A percentile compares a stretch with the other conserved stretches of the same genome.
These are phyloP conservation scores for Platanthera zijinensis DNA, from an alignment of 106 monocot species.

Conservation along the genomic window DNA sequence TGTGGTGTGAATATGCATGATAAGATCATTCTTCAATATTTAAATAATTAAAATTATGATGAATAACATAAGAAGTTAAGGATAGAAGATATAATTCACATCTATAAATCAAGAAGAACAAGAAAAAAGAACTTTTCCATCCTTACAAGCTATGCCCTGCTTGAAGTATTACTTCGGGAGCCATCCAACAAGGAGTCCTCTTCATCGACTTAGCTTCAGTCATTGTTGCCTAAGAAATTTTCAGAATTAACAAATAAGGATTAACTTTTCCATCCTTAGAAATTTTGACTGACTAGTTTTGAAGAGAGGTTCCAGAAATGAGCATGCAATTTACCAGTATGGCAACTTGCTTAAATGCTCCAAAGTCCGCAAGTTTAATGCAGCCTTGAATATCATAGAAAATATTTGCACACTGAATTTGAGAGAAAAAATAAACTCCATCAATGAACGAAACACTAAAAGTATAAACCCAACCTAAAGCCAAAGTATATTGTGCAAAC, in stretches of 20 bases:
- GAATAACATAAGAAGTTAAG: background rate
- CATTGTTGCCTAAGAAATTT: conserved; percentile 67
- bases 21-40: background rate
- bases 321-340: conserved; percentile 45
- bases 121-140: background rate
- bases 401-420: conserved; percentile 80
- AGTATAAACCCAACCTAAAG: no score
- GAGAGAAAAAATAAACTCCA: background rate
- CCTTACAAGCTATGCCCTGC: conserved; percentile 95
- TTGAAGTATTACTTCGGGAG: conserved; percentile 91
- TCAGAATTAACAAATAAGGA: conserved; percentile 3
- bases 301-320: background rate
- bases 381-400: conserved; percentile 96
- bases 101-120: background rate
- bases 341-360: conserved; percentile 94
- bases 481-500: background rate
- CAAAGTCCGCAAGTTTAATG: conserved; percentile 97
- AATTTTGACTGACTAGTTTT: background rate
- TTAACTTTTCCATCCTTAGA: background rate
- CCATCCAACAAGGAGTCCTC: conserved; percentile 99
- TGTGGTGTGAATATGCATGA: background rate
- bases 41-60: background rate
- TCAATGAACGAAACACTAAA: background rate
- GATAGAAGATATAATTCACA: background rate
- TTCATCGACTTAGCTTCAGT: conserved; percentile 95